These are phyloP conservation scores for Papiliotrema nemorosa DNA, from an alignment of 1,284 basidiomycete species.

Conservation along the genomic window DNA sequence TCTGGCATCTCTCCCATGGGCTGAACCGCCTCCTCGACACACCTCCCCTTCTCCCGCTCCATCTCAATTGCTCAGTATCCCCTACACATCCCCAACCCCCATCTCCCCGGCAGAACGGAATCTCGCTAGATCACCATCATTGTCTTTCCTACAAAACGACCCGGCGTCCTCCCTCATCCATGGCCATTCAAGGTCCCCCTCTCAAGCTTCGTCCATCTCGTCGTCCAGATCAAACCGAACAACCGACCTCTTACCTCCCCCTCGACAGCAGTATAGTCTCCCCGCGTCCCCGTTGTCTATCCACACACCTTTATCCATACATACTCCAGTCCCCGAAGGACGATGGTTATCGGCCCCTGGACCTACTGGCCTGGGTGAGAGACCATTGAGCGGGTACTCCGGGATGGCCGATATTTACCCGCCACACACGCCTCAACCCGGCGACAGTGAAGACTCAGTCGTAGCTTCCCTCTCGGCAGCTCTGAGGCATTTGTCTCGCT, in stretches of 20 bases:
- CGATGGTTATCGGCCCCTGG: too few species aligned
- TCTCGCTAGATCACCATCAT: conserved; percentile 5
- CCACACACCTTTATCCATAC: background rate
- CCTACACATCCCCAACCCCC: background rate
- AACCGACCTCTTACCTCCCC: background rate
- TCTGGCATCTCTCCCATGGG: conserved; percentile 21
- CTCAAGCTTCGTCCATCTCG: conserved; percentile 3
- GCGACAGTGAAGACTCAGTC: background rate
- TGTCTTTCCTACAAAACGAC: conserved; percentile 13
- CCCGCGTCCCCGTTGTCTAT: too few species aligned
- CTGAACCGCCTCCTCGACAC: conserved; percentile 18
- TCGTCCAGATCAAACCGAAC: background rate
- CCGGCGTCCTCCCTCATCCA: background rate
- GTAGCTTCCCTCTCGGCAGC: conserved; percentile 2
- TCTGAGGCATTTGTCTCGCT: conserved; percentile 1
- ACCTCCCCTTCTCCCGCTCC: conserved; percentile 2
- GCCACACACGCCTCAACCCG: background rate
- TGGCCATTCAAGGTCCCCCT: conserved; percentile 2
- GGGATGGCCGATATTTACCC: conserved; percentile 11
- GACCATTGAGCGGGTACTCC: conserved; percentile 3
- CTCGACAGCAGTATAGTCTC: background rate
- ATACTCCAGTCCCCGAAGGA: background rate
- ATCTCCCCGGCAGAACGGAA: background rate
- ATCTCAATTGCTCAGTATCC: background rate
- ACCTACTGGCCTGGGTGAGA: background rate